Base-by-base conservation (phyloP, 257 asterid genomes). In the Parsonsia alboflavescens region DNA sequence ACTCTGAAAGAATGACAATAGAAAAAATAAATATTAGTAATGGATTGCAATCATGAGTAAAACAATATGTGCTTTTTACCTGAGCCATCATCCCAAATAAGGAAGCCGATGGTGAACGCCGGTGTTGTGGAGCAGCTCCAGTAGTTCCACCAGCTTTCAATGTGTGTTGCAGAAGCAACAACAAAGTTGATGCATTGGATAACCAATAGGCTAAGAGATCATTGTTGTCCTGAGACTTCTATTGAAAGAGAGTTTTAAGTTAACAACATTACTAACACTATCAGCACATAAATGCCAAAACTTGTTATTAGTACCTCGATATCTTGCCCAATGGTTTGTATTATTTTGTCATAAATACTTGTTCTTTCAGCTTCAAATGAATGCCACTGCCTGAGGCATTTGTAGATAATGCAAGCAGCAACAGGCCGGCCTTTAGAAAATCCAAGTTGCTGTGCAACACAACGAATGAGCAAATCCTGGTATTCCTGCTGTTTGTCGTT, bases 61-160 rank as follows among this genome's bases (percentile, higher is more conserved):
- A 28, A 48, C 48, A 66, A 28, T 36, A 28, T 44, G 54, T 66
- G 79, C 11, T 16, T 75, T 80, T 82, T 77, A 90, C 99, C 96
- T 89, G 98, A 44, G 97, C 90, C 99, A 95, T 95, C 84, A 98
- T 95, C 85, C 99, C 98, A 77, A 95, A 95, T 26, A 95, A 82
- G 78, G 96, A 81, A 73, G 98, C 96, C 30, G 98, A 92, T 68
- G 97, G 85, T 57, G 92, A 71, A 57, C 99, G 88, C 42, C 99
- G 90, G 79, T 95, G 97, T 71, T 85, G 93, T 73, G 98, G 93
- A 68, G 94, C 84, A 0, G 89, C 76, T 45, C 99, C 98, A 71
- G 93, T 85, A 79, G 88, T 88, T 65, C 91, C 96, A 69, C 97
- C 97, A 76, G 98, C 99, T 89, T 95, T 95, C 75, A 95, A 45